Conservation (phyloP, 225 moss, liverwort and hornwort genomes). For the Physcomitrium patens region DNA sequence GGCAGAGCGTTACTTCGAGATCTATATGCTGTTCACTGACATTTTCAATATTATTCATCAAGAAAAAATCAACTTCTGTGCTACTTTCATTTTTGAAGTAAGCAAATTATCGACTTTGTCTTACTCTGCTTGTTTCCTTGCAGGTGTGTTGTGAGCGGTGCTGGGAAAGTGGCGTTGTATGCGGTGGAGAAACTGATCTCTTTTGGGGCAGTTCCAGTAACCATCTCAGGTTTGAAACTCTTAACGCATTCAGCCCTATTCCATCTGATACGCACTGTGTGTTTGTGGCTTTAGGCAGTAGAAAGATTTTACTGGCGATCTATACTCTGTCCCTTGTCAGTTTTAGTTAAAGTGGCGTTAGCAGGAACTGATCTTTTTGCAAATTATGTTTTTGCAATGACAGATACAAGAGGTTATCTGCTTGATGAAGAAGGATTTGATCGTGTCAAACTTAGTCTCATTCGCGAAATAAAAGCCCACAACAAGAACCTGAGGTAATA, state of each 20-base stretch:
- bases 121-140: conserved; percentile 26
- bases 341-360: conserved; percentile 15
- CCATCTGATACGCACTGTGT: neutral
- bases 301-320: neutral
- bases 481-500: conserved; percentile 62
- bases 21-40: neutral
- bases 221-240: conserved; percentile 66
- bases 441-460: conserved; percentile 76
- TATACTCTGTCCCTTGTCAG: conserved; percentile 2
- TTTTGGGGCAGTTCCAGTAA: conserved; percentile 85
- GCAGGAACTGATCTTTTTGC: conserved; percentile 15
- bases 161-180: conserved; percentile 95
- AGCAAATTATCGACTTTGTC: neutral
- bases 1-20: neutral
- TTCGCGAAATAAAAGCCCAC: conserved; percentile 82
- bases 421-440: conserved; percentile 97
- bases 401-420: conserved; percentile 96
- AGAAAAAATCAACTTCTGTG: conserved; percentile 10
- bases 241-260: conserved; percentile 14
- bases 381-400: conserved; percentile 19
- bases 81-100: neutral
- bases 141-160: conserved; percentile 97
- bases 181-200: conserved; percentile 94
- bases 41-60: neutral
- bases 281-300: neutral